Evolutionary conservation across 1,284 basidiomycete species (phyloP), one percentile per base, ranked within the genome.

Genomic region (Cystobasidium sp.): DNA sequence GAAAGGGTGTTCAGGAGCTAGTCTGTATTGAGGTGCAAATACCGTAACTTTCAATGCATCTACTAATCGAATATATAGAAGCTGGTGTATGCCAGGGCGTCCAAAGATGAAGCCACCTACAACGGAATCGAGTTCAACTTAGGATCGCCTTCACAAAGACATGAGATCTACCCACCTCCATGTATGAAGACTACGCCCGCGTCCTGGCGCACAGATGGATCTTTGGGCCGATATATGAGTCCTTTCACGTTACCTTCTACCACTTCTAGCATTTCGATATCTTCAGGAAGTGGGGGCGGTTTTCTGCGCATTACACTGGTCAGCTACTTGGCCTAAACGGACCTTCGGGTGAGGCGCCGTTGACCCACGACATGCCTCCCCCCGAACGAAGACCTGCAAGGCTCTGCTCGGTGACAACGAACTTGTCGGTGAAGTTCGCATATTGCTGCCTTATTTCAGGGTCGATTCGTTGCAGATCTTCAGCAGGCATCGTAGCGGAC

Each of bases 21-120:
- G 61, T 41, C 61, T 22, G 31, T 63, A 63, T 41, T 63, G 61
- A 63, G 61, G 61, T 10, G 61, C 61, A n/a, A 63, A 63, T n/a
- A 63, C 61, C 61, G 61, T 63, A 16, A 63, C 61, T 6, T 44
- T 44, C n/a, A 63, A n/a, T 2, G 61, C 44, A 18, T 41, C 24
- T 12, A 63, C 61, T 10, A 63, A 43, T 41, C 61, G 61, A 16
- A 63, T 63, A n/a, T 63, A 63, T 12, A 63, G 43, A 24, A 63
- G 61, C 20, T 63, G 61, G 24, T 63, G 61, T 18, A 63, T 63
- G 22, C 61, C 61, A 18, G 61, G 61, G 8, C 61, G 61, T n/a
- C 61, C 61, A 41, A 63, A 63, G 12, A 63, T 63, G 61, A 47
- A 63, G 31, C 61, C 61, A 43, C 31, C 31, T 31, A 31, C 31